Evolutionary conservation across 129 eudicot species (phyloP), one percentile per base, ranked within the genome.

Genomic region (Logfia minima): DNA sequence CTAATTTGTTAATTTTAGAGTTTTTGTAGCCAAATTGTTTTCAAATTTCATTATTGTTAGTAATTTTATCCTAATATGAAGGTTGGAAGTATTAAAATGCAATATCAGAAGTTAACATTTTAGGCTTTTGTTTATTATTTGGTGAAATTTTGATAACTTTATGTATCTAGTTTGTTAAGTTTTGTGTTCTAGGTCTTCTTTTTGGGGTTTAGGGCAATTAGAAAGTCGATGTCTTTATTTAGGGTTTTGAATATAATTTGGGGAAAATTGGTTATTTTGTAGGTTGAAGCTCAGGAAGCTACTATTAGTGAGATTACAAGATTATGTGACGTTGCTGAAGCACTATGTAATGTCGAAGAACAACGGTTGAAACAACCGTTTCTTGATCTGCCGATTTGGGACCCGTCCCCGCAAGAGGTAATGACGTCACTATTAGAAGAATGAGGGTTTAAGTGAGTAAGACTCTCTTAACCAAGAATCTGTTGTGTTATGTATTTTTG

Each of bases 201-300:
- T 73, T 79, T 22, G 31, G 72, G 64, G 31, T 62, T 32, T 78
- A 59, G 55, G 55, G 55, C 1, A 19, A 37, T 62, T 79, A 21
- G 78, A 18, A 32, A 64, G 53, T 73, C 2, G 19, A 28, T 10
- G 21, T 26, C 23, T 58, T 24, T 35, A 19, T 68, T 29, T n/a
- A 74, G 76, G 84, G 79, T 32, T 75, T 58, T 75, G 72, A 55
- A 67, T 11, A 58, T 81, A 10, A 81, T 74, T 85, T 68, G 58
- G 58, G 69, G 65, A 58, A 58, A 41, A 29, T 69, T 58, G 77
- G 24, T 13, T 37, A 35, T 59, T 71, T 51, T 78, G 77, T 69
- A 93, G 98, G 91, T 74, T 62, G 89, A 89, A 81, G 87, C 86
- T 56, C 91, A 93, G 67, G 98, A 85, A 79, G 91, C 91, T 22